Evolutionary conservation across 371 early-diverging fungal species (phyloP).

Genomic region (Dichotomocladium elegans): DNA sequence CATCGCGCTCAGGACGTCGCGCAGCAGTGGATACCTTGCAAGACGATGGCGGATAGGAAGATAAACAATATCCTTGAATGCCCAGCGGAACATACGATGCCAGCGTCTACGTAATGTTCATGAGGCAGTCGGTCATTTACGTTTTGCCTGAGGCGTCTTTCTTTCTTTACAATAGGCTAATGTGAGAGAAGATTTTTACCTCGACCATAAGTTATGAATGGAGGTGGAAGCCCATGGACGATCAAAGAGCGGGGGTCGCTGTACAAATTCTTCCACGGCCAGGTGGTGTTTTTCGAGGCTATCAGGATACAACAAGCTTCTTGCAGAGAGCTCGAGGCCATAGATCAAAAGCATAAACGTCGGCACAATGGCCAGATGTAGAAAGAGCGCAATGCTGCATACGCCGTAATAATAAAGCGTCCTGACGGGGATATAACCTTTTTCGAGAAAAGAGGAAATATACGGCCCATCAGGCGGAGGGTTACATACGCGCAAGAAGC

Average conservation of each 20-base stretch:
- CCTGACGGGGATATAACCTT: background rate
- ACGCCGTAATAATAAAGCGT: conserved; percentile 13
- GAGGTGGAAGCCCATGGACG: conserved; percentile 23
- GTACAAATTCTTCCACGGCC: conserved; percentile 8
- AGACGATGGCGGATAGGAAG: conserved; percentile 17
- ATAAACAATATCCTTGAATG: conserved; percentile 23
- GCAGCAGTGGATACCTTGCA: background rate
- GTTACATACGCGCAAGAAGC: conserved; percentile 21
- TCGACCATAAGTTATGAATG: conserved; percentile 27
- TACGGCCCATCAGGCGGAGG: conserved; percentile 13
- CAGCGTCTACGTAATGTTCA: conserved; percentile 12
- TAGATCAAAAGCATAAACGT: conserved; percentile 12
- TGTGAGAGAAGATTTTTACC: background rate
- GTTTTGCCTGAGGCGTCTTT: background rate
- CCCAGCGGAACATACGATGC: conserved; percentile 34
- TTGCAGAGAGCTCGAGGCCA: background rate
- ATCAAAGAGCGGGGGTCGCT: conserved; percentile 24
- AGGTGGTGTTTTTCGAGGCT: background rate
- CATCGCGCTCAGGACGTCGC: conserved; percentile 17
- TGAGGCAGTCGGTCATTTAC: background rate
- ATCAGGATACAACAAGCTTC: conserved; percentile 1
- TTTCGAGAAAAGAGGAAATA: background rate
- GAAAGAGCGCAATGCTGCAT: conserved; percentile 17
- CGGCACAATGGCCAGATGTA: conserved; percentile 21
- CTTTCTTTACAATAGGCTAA: no score